Evolutionary conservation across 2,329 filamentous ascomycete genomes (phyloP).

Genomic region (Scytalidium sp.): DNA sequence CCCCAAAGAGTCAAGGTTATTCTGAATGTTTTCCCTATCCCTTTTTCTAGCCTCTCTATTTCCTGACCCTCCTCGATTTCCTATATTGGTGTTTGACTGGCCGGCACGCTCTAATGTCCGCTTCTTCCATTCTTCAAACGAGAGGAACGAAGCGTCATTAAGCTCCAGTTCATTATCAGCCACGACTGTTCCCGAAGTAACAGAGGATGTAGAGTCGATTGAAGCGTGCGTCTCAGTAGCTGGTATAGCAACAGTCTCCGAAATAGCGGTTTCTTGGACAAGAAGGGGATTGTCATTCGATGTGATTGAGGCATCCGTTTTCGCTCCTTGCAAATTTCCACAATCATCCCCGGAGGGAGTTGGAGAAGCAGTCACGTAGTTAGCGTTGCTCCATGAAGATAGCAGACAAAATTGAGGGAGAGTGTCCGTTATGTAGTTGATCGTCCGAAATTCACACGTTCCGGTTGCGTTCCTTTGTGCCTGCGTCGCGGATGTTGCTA

Average conservation of each 20-base stretch:
- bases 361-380: conserved; percentile 7
- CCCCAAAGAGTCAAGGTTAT: conserved; percentile 74
- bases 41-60: conserved; percentile 46
- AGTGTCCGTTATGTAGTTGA: conserved; percentile 32
- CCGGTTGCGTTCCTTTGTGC: conserved; percentile 11
- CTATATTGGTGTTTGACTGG: conserved; percentile 70
- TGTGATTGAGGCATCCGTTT: neutral
- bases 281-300: neutral
- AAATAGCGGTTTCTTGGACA: neutral
- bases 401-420: conserved; percentile 28
- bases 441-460: conserved; percentile 29
- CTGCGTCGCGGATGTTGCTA: conserved; percentile 1
- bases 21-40: conserved; percentile 54
- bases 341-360: neutral
- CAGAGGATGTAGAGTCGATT: neutral
- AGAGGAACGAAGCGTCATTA: conserved; percentile 76
- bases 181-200: neutral
- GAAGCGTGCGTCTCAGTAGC: neutral
- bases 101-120: conserved; percentile 84
- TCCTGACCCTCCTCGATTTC: conserved; percentile 47
- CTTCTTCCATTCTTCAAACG: conserved; percentile 98
- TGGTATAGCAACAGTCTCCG: neutral
- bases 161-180: conserved; percentile 15
- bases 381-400: conserved; percentile 24
- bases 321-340: neutral